Conservation (phyloP, 2,329 filamentous ascomycete species). For the Zelopaecilomyces penicillatus region DNA sequence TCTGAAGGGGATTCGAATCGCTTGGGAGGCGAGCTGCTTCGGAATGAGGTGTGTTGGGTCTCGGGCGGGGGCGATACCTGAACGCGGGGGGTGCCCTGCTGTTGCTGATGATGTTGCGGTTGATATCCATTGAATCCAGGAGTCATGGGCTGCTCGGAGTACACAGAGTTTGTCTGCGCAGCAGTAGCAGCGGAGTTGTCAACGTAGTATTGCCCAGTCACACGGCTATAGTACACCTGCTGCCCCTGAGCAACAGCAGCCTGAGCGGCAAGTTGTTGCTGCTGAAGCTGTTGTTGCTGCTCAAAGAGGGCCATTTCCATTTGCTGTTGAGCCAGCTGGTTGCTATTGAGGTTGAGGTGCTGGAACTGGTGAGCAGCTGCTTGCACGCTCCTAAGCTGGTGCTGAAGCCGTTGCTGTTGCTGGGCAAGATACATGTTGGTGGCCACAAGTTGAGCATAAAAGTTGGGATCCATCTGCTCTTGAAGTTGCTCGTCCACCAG, state of each 20-base stretch:
- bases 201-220: slow-evolving; percentile 77
- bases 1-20: slow-evolving; percentile 62
- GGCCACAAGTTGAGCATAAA: slow-evolving; percentile 82
- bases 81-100: slow-evolving; percentile 57
- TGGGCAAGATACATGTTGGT: slow-evolving; percentile 89
- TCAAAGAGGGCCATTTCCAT: slow-evolving; percentile 39
- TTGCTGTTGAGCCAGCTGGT: slow-evolving; percentile 39
- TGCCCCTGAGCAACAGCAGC: slow-evolving; percentile 50
- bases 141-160: slow-evolving; percentile 36
- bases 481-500: slow-evolving; percentile 63
- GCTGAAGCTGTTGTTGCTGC: slow-evolving; percentile 35
- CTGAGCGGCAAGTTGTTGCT: slow-evolving; percentile 29
- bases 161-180: slow-evolving; percentile 31
- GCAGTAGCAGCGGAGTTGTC: slow-evolving; percentile 51
- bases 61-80: slow-evolving; percentile 75
- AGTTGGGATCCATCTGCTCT: slow-evolving; percentile 71
- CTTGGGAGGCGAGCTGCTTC: slow-evolving; percentile 59
- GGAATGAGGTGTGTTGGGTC: slow-evolving; percentile 39
- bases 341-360: slow-evolving; percentile 58
- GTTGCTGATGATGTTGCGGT: slow-evolving; percentile 33
- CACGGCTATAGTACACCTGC: slow-evolving; percentile 77
- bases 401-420: slow-evolving; percentile 90
- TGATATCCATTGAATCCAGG: slow-evolving; percentile 24
- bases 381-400: slow-evolving; percentile 80
- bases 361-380: slow-evolving; percentile 77